A percentile compares a stretch with the other conserved stretches of the same genome.
These are phyloP conservation scores for Aspergillus awamori DNA, from an alignment of 2,329 filamentous ascomycete genomes.

Conservation along the genomic window DNA sequence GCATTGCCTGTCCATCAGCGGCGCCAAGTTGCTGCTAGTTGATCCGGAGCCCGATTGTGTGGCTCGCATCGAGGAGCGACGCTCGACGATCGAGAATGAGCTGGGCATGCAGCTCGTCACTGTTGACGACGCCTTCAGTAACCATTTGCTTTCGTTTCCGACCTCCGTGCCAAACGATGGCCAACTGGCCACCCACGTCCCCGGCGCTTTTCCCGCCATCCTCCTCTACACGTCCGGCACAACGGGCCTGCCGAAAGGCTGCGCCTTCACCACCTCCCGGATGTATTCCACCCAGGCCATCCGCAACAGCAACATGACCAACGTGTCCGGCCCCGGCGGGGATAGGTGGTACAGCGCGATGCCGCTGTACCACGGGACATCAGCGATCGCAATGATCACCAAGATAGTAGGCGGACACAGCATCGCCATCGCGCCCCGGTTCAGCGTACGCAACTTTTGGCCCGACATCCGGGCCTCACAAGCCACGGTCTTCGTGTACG, in stretches of 20 bases:
- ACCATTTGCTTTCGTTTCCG: slow-evolving; percentile 48
- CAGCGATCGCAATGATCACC: slow-evolving; percentile 60
- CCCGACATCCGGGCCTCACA: slow-evolving; percentile 67
- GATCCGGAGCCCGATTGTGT: slow-evolving; percentile 59
- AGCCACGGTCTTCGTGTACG: slow-evolving; percentile 74
- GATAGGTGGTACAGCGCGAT: slow-evolving; percentile 77
- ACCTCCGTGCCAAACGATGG: slow-evolving; percentile 56
- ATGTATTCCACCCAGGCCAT: slow-evolving; percentile 44
- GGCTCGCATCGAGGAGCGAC: slow-evolving; percentile 59
- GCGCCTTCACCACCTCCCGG: slow-evolving; percentile 59
- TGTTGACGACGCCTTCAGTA: slow-evolving; percentile 54
- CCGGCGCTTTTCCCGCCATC: slow-evolving; percentile 55
- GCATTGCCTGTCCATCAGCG: slow-evolving; percentile 65
- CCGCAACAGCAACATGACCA: slow-evolving; percentile 35
- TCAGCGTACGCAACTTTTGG: slow-evolving; percentile 73
- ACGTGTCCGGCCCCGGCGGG: slow-evolving; percentile 32
- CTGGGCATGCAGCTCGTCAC: slow-evolving; percentile 62
- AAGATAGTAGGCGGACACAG: slow-evolving; percentile 57
- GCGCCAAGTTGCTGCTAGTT: slow-evolving; percentile 60
- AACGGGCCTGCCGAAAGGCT: slow-evolving; percentile 74
- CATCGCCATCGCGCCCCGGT: slow-evolving; percentile 51
- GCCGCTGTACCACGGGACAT: slow-evolving; percentile 77
- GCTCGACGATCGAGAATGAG: slow-evolving; percentile 53
- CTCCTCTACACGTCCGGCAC: slow-evolving; percentile 78
- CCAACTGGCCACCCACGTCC: slow-evolving; percentile 52